Conservation (phyloP, 805 yeast species). For the Myxozyma kluyveri region DNA sequence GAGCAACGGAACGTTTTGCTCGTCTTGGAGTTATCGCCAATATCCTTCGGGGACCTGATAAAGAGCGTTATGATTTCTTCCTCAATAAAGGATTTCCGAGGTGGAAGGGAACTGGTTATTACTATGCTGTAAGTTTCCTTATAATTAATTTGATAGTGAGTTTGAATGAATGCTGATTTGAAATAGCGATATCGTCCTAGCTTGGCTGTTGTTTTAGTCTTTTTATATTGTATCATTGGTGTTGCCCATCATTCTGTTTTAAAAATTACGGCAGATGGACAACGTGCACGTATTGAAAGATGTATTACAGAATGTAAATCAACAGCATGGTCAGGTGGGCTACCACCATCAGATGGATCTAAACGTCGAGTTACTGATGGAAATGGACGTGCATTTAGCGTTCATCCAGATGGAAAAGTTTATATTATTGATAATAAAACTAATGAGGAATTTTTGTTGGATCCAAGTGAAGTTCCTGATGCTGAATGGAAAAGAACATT, state of each 20-base stretch:
- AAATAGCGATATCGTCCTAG: conserved; percentile 65
- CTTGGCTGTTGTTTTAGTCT: conserved; percentile 47
- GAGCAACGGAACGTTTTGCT: conserved; percentile 69
- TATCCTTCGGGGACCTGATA: conserved; percentile 60
- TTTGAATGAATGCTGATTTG: not conserved
- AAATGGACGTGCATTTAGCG: conserved; percentile 35
- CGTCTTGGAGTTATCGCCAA: conserved; percentile 73
- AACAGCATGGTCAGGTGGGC: conserved; percentile 35
- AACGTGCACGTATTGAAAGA: conserved; percentile 51
- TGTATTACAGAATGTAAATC: conserved; percentile 37
- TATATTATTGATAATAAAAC: conserved; percentile 23
- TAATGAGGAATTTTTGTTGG: conserved; percentile 34
- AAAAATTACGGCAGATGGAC: conserved; percentile 54
- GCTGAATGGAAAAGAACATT: conserved; percentile 40
- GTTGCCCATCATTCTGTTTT: conserved; percentile 58
- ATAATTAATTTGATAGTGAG: no score
- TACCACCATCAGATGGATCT: conserved; percentile 30
- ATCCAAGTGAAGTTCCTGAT: conserved; percentile 33
- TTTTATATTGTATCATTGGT: conserved; percentile 53
- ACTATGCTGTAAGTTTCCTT: conserved; percentile 39
- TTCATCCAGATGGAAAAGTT: conserved; percentile 37
- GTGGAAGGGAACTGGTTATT: conserved; percentile 68
- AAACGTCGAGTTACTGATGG: conserved; percentile 19
- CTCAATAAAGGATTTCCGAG: conserved; percentile 80
- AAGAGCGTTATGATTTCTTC: conserved; percentile 80